These are phyloP conservation scores for Salvia hispanica DNA, from an alignment of 257 asterid genomes.

Conservation along the genomic window DNA sequence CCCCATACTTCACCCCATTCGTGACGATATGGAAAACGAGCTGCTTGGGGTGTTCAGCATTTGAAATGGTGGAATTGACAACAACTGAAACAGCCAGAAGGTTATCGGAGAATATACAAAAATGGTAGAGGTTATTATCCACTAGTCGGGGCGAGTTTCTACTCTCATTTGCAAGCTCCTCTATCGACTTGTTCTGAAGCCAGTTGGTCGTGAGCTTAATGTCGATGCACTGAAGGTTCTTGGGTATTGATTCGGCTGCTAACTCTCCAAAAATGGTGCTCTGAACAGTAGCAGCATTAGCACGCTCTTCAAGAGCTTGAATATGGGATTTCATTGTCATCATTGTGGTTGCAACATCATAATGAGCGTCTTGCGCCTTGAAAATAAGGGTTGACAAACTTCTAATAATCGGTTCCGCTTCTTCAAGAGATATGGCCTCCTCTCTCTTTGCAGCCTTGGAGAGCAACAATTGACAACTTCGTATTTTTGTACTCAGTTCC, in stretches of 20 bases:
- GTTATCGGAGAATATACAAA: conserved; percentile 86
- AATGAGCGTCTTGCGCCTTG: conserved; percentile 80
- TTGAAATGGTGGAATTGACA: conserved; percentile 74
- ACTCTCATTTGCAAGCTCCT: conserved; percentile 57
- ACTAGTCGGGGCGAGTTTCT: conserved; percentile 71
- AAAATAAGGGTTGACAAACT: conserved; percentile 77
- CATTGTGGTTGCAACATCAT: conserved; percentile 85
- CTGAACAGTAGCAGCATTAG: conserved; percentile 65
- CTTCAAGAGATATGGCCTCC: conserved; percentile 69
- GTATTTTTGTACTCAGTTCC: conserved; percentile 75
- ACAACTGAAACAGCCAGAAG: conserved; percentile 75
- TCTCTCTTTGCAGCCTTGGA: conserved; percentile 84
- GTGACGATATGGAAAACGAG: conserved; percentile 87
- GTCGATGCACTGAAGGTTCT: conserved; percentile 67
- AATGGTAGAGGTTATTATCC: conserved; percentile 83
- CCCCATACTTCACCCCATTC: conserved; percentile 62
- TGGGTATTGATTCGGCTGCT: conserved; percentile 77
- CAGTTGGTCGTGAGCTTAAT: conserved; percentile 68
- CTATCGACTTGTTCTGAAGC: conserved; percentile 53
- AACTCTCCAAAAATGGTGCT: conserved; percentile 70
- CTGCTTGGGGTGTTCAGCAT: conserved; percentile 82
- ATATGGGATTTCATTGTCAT: conserved; percentile 85
- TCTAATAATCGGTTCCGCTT: conserved; percentile 75
- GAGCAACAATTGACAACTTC: conserved; percentile 75
- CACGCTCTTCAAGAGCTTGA: conserved; percentile 79